These are phyloP conservation scores for Tanozyma kutaoensis DNA, from an alignment of 805 yeast species.

Conservation along the genomic window DNA sequence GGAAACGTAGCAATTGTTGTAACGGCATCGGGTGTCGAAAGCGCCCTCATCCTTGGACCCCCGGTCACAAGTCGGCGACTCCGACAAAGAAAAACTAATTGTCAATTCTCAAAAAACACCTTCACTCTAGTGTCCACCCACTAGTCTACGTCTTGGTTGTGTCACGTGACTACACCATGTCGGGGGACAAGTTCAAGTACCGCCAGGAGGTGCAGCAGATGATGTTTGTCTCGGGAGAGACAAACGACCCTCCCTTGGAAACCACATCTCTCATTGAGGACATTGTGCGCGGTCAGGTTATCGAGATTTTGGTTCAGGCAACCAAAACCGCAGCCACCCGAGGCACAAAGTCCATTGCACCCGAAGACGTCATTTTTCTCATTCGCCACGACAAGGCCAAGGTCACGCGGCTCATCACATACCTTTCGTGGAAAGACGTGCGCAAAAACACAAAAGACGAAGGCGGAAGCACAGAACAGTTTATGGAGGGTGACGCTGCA, in stretches of 20 bases:
- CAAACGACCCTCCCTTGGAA: conserved; percentile 86
- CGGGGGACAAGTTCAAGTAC: conserved; percentile 47
- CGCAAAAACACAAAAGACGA: conserved; percentile 64
- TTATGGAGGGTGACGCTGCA: conserved; percentile 32
- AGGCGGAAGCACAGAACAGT: conserved; percentile 23
- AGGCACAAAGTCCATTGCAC: conserved; percentile 73
- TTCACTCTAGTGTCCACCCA: too few relatives aligned
- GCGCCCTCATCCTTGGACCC: too few relatives aligned
- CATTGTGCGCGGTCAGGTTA: conserved; percentile 88
- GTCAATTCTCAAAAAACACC: too few relatives aligned
- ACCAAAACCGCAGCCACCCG: conserved; percentile 64
- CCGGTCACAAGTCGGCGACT: too few relatives aligned
- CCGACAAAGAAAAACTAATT: too few relatives aligned
- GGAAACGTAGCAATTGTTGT: too few relatives aligned
- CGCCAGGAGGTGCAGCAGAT: conserved; percentile 88
- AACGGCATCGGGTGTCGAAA: too few relatives aligned
- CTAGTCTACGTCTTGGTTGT: too few relatives aligned
- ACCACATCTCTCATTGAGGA: conserved; percentile 92
- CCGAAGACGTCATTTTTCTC: conserved; percentile 87
- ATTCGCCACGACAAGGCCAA: conserved; percentile 91
- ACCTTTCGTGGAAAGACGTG: conserved; percentile 93
- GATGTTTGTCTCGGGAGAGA: conserved; percentile 98
- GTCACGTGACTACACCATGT: too few relatives aligned
- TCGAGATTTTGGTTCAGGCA: conserved; percentile 69
- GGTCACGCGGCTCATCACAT: conserved; percentile 81